Evolutionary conservation across 2,329 filamentous ascomycete species (phyloP), one percentile per base, ranked within the genome.

Genomic region (Exophiala mesophila): DNA sequence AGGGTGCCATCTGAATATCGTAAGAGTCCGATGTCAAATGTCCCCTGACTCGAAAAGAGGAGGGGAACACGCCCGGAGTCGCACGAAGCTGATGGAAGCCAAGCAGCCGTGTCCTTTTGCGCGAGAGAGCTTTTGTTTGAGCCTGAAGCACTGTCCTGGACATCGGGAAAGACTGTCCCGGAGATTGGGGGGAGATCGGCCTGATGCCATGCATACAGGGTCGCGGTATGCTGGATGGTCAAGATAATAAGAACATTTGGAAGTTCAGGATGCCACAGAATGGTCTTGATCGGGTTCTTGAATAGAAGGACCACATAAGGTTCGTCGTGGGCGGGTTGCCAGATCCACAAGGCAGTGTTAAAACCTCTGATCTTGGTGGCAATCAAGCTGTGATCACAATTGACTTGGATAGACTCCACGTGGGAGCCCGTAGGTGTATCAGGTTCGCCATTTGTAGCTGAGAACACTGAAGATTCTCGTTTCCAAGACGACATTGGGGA

Each of bases 261-360:
- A 3, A 44, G 31, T 9, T 13, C 17, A 9, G 48, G 45, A 43
- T 55, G 50, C 43, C 47, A 55, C 15, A 45, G 31, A 5, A 47
- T 15, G 21, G 50, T 45, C 19, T 42, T 40, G 23, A 55, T 39
- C 9, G 37, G 28, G 31, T 54, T 34, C 20, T 13, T 26, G 23
- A 53, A 47, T n/a, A 50, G 40, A 12, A 55, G 28, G 8, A 48
- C 44, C 9, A 41, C 35, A 18, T 39, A 29, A 10, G 39, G 20
- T 15, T 36, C 9, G 19, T 30, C 23, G 13, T 47, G 34, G 2
- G 31, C 16, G 9, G 34, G 33, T 24, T 41, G 36, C 53, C 53
- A 55, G 19, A 55, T 30, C 18, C 46, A 52, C 9, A 52, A 16
- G 10, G 42, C 44, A n/a, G 38, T 48, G 26, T 43, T 43, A 3